A percentile compares a stretch with the other conserved stretches of the same genome.
These are phyloP conservation scores for Dioscorea alata DNA, from an alignment of 106 monocot genomes.

Conservation along the genomic window DNA sequence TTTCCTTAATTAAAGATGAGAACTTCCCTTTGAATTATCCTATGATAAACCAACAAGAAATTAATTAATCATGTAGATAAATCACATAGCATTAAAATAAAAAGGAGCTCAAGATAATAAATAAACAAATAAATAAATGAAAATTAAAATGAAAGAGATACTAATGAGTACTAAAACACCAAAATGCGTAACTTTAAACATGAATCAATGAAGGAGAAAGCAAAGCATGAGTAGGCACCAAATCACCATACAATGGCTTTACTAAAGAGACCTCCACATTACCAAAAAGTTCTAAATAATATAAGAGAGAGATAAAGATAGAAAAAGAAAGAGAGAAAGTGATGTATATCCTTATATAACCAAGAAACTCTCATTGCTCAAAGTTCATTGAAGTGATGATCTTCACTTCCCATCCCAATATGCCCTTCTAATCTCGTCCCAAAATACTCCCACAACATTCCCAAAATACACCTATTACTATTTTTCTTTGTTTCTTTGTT, in stretches of 20 bases:
- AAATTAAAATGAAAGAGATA: not conserved
- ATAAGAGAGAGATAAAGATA: constrained; percentile 1
- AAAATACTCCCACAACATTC: constrained; percentile 10
- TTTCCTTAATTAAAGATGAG: too few relatives aligned
- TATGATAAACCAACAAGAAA: too few relatives aligned
- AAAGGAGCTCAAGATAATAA: too few relatives aligned
- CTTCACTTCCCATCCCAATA: constrained; percentile 1
- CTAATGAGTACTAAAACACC: not conserved
- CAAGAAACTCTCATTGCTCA: too few relatives aligned
- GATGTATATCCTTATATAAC: too few relatives aligned
- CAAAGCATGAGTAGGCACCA: not conserved
- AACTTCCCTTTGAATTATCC: too few relatives aligned
- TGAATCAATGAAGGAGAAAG: not conserved
- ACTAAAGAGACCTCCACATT: not conserved
- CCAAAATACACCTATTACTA: not conserved
- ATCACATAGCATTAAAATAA: too few relatives aligned
- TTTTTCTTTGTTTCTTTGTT: too few relatives aligned
- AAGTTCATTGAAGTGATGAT: not conserved
- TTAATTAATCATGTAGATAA: too few relatives aligned
- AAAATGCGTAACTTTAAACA: too few relatives aligned
- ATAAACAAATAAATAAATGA: not conserved
- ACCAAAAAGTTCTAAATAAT: constrained; percentile 7
- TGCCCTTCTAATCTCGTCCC: constrained; percentile 5
- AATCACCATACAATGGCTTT: constrained; percentile 13
- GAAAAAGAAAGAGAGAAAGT: not conserved